These are phyloP conservation scores for Schizopora paradoxa DNA, from an alignment of 1,284 basidiomycete genomes.

Conservation along the genomic window DNA sequence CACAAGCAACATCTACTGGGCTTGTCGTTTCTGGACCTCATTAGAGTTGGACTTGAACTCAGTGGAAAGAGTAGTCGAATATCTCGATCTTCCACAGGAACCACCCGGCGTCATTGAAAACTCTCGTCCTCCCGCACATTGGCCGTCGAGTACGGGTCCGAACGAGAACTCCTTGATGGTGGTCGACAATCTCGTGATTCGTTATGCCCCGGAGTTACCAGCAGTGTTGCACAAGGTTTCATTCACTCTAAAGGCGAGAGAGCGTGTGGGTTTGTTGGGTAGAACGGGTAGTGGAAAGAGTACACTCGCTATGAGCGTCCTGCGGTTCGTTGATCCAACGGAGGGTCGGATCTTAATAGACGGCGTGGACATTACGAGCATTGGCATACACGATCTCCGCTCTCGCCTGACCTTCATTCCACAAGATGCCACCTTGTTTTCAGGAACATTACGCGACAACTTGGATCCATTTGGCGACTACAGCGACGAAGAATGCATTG, in stretches of 20 bases:
- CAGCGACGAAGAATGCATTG: conserved; percentile 70
- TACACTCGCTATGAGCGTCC: conserved; percentile 78
- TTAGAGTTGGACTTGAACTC: conserved; percentile 68
- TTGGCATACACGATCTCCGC: conserved; percentile 82
- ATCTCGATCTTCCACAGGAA: conserved; percentile 84
- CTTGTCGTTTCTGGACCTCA: conserved; percentile 46
- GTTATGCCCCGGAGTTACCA: conserved; percentile 82
- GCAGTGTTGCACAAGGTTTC: conserved; percentile 76
- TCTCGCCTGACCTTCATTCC: conserved; percentile 46
- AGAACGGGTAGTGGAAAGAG: conserved; percentile 57
- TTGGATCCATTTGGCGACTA: conserved; percentile 84
- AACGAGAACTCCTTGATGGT: conserved; percentile 22
- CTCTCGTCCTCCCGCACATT: conserved; percentile 66
- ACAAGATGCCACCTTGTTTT: conserved; percentile 78
- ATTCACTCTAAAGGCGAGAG: conserved; percentile 55
- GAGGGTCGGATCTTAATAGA: conserved; percentile 79
- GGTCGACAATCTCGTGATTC: conserved; percentile 57
- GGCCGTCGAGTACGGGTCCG: conserved; percentile 46
- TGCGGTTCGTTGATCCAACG: conserved; percentile 86
- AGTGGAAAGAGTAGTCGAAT: conserved; percentile 87
- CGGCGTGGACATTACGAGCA: conserved; percentile 84
- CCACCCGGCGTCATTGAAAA: conserved; percentile 48
- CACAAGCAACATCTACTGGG: conserved; percentile 44
- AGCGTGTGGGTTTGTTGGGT: conserved; percentile 69
- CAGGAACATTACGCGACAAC: conserved; percentile 81